Evolutionary conservation across 164 flowering plant genomes (phyloP).

Genomic region (Hamamelis virginiana): DNA sequence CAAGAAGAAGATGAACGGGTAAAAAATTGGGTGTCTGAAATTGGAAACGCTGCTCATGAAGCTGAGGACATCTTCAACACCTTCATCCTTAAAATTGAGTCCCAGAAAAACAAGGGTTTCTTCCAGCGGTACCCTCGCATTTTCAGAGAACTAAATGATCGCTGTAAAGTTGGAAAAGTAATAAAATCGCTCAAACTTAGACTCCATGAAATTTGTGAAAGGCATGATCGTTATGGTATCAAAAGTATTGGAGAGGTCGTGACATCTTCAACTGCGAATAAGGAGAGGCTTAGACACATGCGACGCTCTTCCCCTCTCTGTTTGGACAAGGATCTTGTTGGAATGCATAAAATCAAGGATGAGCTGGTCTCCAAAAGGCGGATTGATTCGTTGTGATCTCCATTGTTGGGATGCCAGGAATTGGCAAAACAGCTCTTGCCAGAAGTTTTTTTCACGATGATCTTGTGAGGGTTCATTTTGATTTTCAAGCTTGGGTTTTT

Average conservation of each 20-base stretch:
- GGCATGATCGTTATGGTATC: background rate
- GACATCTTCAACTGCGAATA: too few relatives aligned
- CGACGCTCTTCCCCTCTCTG: background rate
- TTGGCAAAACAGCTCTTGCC: constrained; percentile 4
- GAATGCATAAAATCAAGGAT: background rate
- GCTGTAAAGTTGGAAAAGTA: background rate
- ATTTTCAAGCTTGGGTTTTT: background rate
- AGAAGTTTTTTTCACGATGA: background rate
- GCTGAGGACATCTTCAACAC: constrained; percentile 6
- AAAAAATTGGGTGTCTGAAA: background rate
- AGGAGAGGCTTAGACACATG: too few relatives aligned
- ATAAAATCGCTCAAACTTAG: background rate
- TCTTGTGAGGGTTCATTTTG: background rate
- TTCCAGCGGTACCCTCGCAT: background rate
- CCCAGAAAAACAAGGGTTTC: background rate
- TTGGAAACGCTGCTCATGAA: background rate
- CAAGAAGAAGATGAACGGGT: background rate
- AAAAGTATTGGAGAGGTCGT: background rate
- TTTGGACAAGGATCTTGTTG: background rate
- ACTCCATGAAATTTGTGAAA: too few relatives aligned
- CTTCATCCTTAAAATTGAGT: background rate
- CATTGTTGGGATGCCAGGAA: background rate
- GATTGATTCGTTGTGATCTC: background rate
- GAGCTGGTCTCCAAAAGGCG: background rate
- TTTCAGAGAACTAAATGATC: background rate